phyloP scores from a whole-genome alignment of 306 rosid genomes.

The Lithocarpus polystachyus region DNA sequence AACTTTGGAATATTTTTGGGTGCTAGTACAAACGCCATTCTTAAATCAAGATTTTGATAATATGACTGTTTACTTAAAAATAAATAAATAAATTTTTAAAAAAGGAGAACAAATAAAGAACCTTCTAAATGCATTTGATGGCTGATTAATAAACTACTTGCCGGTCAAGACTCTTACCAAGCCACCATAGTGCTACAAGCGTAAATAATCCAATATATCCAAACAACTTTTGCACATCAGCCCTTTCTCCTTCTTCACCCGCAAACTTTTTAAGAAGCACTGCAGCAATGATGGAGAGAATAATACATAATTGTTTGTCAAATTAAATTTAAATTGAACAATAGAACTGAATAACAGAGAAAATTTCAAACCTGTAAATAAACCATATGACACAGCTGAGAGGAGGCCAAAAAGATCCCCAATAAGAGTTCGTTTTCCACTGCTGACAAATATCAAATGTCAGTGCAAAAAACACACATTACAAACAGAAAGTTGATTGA shows the following conservation, averaged over 20 bases:
- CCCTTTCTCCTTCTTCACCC: slow-evolving; percentile 90
- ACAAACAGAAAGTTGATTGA: slow-evolving; percentile 32
- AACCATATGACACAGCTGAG: slow-evolving; percentile 88
- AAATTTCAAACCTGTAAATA: slow-evolving; percentile 69
- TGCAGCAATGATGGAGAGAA: slow-evolving; percentile 25
- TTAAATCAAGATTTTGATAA: neutral
- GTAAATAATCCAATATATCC: slow-evolving; percentile 96
- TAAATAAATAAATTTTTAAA: neutral
- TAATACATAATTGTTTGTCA: slow-evolving; percentile 6
- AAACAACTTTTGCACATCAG: slow-evolving; percentile 91
- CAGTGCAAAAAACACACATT: slow-evolving; percentile 40
- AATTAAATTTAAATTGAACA: neutral
- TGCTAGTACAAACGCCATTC: neutral
- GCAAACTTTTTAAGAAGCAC: slow-evolving; percentile 84
- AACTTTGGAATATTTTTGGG: neutral
- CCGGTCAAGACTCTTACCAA: slow-evolving; percentile 47
- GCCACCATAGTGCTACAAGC: slow-evolving; percentile 90
- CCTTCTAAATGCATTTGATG: neutral
- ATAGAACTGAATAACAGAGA: slow-evolving; percentile 6
- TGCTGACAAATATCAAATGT: slow-evolving; percentile 59
- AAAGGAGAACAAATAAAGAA: neutral
- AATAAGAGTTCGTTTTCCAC: slow-evolving; percentile 64
- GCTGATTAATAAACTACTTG: slow-evolving; percentile 14
- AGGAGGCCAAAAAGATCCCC: slow-evolving; percentile 96
- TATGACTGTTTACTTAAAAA: neutral